Conservation (phyloP, 345 rosid species). For the Physaria fendleri region DNA sequence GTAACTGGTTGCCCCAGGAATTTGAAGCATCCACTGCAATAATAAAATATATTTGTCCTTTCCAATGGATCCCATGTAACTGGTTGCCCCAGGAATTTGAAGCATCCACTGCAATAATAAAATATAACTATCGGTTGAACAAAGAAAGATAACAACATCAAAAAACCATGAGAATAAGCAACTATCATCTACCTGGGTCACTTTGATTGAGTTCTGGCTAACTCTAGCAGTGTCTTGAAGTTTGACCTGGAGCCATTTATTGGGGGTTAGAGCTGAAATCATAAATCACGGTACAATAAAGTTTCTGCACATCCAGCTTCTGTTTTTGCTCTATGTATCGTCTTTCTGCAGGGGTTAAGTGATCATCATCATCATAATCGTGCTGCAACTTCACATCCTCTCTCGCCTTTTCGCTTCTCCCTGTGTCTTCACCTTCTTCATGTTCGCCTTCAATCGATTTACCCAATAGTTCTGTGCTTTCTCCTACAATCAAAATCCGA, state of each 20-base stretch:
- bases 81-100: slow-evolving; percentile 84
- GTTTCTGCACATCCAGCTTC: too few species aligned
- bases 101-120: slow-evolving; percentile 77
- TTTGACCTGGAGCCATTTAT: too few species aligned
- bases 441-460: slow-evolving; percentile 29
- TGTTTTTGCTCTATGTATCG: slow-evolving; percentile 68
- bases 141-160: neutral
- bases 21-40: slow-evolving; percentile 94
- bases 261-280: too few species aligned
- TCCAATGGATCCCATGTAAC: slow-evolving; percentile 91
- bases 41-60: slow-evolving; percentile 54
- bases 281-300: too few species aligned
- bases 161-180: too few species aligned
- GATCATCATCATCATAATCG: slow-evolving; percentile 44
- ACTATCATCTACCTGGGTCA: too few species aligned
- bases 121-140: neutral
- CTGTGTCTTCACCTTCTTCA: slow-evolving; percentile 35
- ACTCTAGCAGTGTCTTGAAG: too few species aligned
- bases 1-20: slow-evolving; percentile 80
- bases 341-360: slow-evolving; percentile 58
- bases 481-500: slow-evolving; percentile 27
- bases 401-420: slow-evolving; percentile 28
- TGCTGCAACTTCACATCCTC: slow-evolving; percentile 41
- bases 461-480: slow-evolving; percentile 23
- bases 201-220: too few species aligned